These are phyloP conservation scores for Astrephomene gubernaculifera DNA, from an alignment of 139 green algal genomes.

Conservation along the genomic window DNA sequence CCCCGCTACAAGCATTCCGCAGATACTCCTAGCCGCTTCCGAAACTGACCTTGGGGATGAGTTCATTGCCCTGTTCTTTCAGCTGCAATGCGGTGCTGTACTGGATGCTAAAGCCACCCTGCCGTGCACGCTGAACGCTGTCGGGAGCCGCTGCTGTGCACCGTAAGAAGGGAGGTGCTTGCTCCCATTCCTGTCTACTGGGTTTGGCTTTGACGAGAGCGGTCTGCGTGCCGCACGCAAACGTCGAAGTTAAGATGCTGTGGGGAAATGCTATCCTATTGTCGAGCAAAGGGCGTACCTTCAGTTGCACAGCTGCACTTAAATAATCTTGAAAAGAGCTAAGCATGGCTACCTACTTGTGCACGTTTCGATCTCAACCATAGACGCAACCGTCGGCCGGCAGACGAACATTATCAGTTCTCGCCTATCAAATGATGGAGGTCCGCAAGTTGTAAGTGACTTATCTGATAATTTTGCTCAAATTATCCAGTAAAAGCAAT, in stretches of 20 bases:
- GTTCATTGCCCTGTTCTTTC: slow-evolving; percentile 52
- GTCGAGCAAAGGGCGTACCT: slow-evolving; percentile 26
- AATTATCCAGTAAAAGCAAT: too few relatives aligned
- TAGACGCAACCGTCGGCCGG: background rate
- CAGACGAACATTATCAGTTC: too few relatives aligned
- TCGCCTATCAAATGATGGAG: too few relatives aligned
- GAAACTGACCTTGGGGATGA: slow-evolving; percentile 27
- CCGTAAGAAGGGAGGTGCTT: slow-evolving; percentile 46
- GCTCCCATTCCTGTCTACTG: slow-evolving; percentile 51
- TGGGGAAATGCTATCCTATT: background rate
- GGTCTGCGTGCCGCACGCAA: slow-evolving; percentile 9
- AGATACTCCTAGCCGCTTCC: too few relatives aligned
- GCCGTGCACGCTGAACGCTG: background rate
- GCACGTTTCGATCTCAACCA: background rate
- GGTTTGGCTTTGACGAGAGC: slow-evolving; percentile 38
- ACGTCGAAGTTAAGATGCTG: background rate
- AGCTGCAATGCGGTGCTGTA: background rate
- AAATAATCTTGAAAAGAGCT: slow-evolving; percentile 24
- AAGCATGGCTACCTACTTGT: background rate
- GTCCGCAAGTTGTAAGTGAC: too few relatives aligned
- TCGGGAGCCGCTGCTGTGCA: slow-evolving; percentile 31
- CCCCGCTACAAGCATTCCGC: too few relatives aligned
- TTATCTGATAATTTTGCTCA: too few relatives aligned
- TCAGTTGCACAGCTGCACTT: slow-evolving; percentile 28
- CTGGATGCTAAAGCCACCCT: background rate